Conservation (phyloP, 306 rosid species). For the Cicer judaicum region DNA sequence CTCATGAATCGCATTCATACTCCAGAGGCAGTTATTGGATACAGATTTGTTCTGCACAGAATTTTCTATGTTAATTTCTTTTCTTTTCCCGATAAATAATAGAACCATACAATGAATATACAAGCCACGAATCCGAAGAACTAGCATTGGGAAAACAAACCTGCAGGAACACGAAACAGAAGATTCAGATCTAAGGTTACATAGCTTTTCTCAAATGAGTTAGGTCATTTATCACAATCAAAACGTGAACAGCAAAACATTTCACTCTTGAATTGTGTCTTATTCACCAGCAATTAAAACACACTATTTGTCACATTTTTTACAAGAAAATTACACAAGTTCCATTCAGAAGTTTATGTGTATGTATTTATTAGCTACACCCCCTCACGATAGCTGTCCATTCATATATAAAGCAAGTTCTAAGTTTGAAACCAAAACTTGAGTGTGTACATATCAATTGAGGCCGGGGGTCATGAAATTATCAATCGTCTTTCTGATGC, state of each 20-base stretch:
- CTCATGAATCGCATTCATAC: slow-evolving; percentile 30
- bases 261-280: slow-evolving; percentile 28
- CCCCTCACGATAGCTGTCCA: slow-evolving; percentile 58
- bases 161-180: slow-evolving; percentile 85
- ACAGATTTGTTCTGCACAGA: slow-evolving; percentile 49
- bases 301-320: slow-evolving; percentile 42
- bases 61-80: slow-evolving; percentile 43
- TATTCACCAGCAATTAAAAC: slow-evolving; percentile 44
- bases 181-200: slow-evolving; percentile 68
- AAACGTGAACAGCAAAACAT: slow-evolving; percentile 22
- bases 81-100: slow-evolving; percentile 43
- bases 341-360: slow-evolving; percentile 45
- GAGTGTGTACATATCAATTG: slow-evolving; percentile 65
- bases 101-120: slow-evolving; percentile 65
- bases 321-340: slow-evolving; percentile 54
- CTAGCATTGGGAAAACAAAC: slow-evolving; percentile 75
- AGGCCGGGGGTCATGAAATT: slow-evolving; percentile 74
- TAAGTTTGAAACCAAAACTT: slow-evolving; percentile 54
- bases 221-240: slow-evolving; percentile 42
- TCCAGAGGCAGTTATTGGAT: slow-evolving; percentile 42
- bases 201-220: slow-evolving; percentile 48
- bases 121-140: slow-evolving; percentile 70
- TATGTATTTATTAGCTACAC: slow-evolving; percentile 44
- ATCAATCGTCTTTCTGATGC: slow-evolving; percentile 99
- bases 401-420: slow-evolving; percentile 50